These are phyloP conservation scores for Umbelopsis sp. DNA, from an alignment of 192 early-diverging fungal species.

Conservation along the genomic window DNA sequence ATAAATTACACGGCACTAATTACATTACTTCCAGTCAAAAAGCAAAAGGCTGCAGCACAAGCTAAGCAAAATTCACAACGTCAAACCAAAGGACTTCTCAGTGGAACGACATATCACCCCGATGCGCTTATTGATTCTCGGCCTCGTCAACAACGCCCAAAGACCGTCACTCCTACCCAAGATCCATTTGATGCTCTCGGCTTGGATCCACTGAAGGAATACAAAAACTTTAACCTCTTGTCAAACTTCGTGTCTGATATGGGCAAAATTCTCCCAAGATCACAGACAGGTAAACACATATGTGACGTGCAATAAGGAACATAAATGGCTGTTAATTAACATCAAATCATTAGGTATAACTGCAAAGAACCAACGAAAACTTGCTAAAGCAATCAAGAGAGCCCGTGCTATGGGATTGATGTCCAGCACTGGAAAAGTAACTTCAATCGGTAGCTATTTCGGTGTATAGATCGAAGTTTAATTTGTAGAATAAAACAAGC, in stretches of 20 bases:
- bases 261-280: constrained; percentile 47
- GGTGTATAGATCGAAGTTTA: constrained; percentile 3
- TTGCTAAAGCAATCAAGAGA: constrained; percentile 48
- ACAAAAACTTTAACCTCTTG: constrained; percentile 46
- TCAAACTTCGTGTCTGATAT: constrained; percentile 50
- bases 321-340: neutral
- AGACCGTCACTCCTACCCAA: constrained; percentile 10
- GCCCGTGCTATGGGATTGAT: constrained; percentile 47
- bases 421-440: neutral
- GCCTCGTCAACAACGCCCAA: constrained; percentile 28
- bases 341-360: constrained; percentile 33
- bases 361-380: constrained; percentile 50
- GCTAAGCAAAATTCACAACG: constrained; percentile 4
- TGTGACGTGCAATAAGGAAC: neutral
- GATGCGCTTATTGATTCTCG: constrained; percentile 35
- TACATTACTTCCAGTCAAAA: neutral
- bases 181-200: constrained; percentile 45
- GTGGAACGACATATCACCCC: constrained; percentile 30
- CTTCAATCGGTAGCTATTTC: neutral
- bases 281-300: constrained; percentile 36
- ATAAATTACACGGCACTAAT: neutral
- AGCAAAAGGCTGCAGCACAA: neutral
- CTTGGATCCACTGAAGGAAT: constrained; percentile 48
- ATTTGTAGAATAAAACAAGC: constrained; percentile 14
- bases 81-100: neutral